Conservation (phyloP, 2,329 filamentous ascomycete genomes). For the Aspergillus sp. region DNA sequence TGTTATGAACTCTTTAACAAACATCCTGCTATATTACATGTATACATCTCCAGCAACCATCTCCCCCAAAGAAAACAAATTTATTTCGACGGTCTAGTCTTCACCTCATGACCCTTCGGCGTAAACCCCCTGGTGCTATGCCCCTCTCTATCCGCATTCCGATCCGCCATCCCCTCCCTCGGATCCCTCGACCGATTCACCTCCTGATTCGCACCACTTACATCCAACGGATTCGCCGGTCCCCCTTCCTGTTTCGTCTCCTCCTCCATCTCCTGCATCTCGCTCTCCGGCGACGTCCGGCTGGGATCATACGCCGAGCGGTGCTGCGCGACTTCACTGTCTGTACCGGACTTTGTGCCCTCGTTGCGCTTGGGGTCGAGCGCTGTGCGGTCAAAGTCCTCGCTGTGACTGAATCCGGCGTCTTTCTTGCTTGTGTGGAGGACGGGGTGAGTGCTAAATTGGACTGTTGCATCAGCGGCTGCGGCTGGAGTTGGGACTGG, state of each 20-base stretch:
- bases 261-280: slow-evolving; percentile 28
- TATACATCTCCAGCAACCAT: too few species aligned
- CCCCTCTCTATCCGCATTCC: slow-evolving; percentile 28
- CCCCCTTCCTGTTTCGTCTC: slow-evolving; percentile 37
- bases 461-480: not conserved
- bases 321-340: slow-evolving; percentile 51
- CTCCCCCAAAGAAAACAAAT: not conserved
- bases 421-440: slow-evolving; percentile 3
- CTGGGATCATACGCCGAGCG: slow-evolving; percentile 63
- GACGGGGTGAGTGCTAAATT: not conserved
- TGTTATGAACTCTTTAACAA: not conserved
- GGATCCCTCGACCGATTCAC: slow-evolving; percentile 45
- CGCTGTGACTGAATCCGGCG: not conserved
- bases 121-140: slow-evolving; percentile 34
- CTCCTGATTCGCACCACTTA: slow-evolving; percentile 55
- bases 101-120: slow-evolving; percentile 18
- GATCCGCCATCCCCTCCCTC: slow-evolving; percentile 39
- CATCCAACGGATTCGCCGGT: slow-evolving; percentile 48
- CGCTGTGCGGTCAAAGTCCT: slow-evolving; percentile 46
- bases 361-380: slow-evolving; percentile 62
- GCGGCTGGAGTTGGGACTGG: not conserved
- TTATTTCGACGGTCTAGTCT: not conserved
- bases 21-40: not conserved
- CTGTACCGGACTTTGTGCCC: slow-evolving; percentile 61
- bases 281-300: slow-evolving; percentile 60